These are phyloP conservation scores for Ophioceras dolichostomum DNA, from an alignment of 2,329 filamentous ascomycete genomes.

Conservation along the genomic window DNA sequence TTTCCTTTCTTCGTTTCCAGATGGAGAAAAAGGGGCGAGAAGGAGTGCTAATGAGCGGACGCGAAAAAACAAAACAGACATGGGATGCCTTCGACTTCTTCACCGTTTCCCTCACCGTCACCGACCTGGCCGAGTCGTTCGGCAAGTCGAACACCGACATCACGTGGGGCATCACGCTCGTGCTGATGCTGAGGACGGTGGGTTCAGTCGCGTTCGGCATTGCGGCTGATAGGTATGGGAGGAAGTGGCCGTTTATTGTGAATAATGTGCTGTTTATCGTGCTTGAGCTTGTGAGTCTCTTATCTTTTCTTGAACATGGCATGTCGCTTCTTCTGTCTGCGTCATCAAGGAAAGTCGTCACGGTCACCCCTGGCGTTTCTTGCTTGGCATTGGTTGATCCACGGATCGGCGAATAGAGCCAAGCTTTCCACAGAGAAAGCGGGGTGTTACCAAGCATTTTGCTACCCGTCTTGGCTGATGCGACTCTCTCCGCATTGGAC, in stretches of 20 bases:
- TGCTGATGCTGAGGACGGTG: slow-evolving; percentile 47
- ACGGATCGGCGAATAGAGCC: too few relatives aligned
- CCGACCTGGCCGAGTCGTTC: slow-evolving; percentile 39
- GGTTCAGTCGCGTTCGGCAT: slow-evolving; percentile 43
- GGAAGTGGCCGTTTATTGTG: slow-evolving; percentile 64
- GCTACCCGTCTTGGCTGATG: not conserved
- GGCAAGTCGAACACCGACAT: slow-evolving; percentile 42
- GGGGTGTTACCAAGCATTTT: too few relatives aligned
- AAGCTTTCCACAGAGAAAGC: too few relatives aligned
- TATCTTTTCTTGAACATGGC: not conserved
- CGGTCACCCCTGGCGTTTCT: not conserved
- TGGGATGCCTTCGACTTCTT: slow-evolving; percentile 53
- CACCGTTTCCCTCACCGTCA: slow-evolving; percentile 48
- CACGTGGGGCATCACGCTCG: slow-evolving; percentile 52
- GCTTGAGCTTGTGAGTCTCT: slow-evolving; percentile 32
- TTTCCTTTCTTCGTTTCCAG: not conserved
- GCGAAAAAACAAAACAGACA: not conserved
- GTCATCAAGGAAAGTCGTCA: slow-evolving; percentile 1
- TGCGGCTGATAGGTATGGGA: slow-evolving; percentile 41
- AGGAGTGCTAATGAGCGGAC: too few relatives aligned
- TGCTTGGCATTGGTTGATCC: not conserved
- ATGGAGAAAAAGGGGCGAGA: not conserved
- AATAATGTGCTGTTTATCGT: slow-evolving; percentile 56
- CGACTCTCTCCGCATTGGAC: not conserved
- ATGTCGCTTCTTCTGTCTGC: not conserved